Conservation (phyloP, 73 alveolate genomes). For the Paramecium caudatum region DNA sequence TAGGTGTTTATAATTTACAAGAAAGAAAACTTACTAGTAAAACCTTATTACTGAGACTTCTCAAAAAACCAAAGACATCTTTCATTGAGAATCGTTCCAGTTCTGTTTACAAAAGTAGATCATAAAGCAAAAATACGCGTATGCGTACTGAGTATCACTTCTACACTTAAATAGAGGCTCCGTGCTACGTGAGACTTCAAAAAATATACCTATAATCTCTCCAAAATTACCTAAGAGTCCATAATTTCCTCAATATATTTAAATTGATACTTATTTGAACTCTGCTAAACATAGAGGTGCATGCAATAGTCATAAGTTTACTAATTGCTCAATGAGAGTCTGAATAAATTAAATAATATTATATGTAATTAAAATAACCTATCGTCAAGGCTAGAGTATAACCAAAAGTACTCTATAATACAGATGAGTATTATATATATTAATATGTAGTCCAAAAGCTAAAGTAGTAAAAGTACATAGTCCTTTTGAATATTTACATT, state of each 20-base stretch:
- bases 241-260: not conserved
- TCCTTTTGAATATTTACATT: constrained; percentile 48
- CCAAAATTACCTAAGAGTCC: constrained; percentile 3
- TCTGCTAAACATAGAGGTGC: not conserved
- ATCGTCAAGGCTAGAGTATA: not conserved
- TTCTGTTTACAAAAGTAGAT: constrained; percentile 3
- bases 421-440: not conserved
- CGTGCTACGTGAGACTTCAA: not conserved
- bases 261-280: not conserved
- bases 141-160: constrained; percentile 39
- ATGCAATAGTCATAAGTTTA: not conserved
- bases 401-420: constrained; percentile 20
- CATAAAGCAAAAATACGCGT: constrained; percentile 40
- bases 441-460: not conserved
- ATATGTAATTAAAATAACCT: constrained; percentile 12
- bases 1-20: not conserved
- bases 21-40: not conserved
- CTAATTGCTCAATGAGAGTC: not conserved
- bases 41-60: constrained; percentile 14
- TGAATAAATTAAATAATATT: not conserved
- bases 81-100: constrained; percentile 22
- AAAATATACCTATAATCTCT: not conserved
- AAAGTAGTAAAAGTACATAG: not conserved
- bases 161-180: constrained; percentile 4
- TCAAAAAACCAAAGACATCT: not conserved